phyloP scores from a whole-genome alignment of 2,329 filamentous ascomycete species.

The Venturiaceae sp. region DNA sequence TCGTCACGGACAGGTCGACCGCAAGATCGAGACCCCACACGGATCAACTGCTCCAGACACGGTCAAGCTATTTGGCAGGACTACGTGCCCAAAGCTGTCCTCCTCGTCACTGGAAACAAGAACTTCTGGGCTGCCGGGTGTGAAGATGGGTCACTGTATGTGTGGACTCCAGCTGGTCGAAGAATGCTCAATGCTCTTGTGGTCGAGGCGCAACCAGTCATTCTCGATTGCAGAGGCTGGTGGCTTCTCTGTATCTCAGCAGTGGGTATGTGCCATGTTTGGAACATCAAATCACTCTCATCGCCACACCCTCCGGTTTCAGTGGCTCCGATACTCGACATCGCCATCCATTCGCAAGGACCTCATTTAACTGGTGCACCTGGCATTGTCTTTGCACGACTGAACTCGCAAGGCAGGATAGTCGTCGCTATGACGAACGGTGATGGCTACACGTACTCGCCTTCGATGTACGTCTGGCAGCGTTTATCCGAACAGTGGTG shows the following conservation, averaged over 20 bases:
- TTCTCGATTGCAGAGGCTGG: constrained; percentile 80
- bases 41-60: constrained; percentile 71
- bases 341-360: constrained; percentile 70
- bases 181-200: constrained; percentile 76
- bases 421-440: constrained; percentile 90
- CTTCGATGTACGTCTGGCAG: constrained; percentile 84
- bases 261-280: constrained; percentile 82
- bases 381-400: constrained; percentile 78
- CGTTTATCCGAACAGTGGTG: constrained; percentile 96
- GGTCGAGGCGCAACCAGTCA: constrained; percentile 85
- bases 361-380: constrained; percentile 71
- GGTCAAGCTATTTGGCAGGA: constrained; percentile 86
- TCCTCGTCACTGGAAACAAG: constrained; percentile 84
- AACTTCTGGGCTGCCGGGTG: constrained; percentile 89
- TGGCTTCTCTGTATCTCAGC: constrained; percentile 88
- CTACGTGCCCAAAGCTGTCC: constrained; percentile 73
- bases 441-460: constrained; percentile 85
- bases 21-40: constrained; percentile 68
- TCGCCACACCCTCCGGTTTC: constrained; percentile 86
- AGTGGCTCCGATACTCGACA: constrained; percentile 77
- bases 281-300: constrained; percentile 77
- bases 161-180: constrained; percentile 87
- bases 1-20: constrained; percentile 48
- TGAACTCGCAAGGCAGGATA: constrained; percentile 80
- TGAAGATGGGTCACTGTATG: constrained; percentile 82